These are phyloP conservation scores for Diospyros lotus DNA, from an alignment of 148 eudicot genomes.

Conservation along the genomic window DNA sequence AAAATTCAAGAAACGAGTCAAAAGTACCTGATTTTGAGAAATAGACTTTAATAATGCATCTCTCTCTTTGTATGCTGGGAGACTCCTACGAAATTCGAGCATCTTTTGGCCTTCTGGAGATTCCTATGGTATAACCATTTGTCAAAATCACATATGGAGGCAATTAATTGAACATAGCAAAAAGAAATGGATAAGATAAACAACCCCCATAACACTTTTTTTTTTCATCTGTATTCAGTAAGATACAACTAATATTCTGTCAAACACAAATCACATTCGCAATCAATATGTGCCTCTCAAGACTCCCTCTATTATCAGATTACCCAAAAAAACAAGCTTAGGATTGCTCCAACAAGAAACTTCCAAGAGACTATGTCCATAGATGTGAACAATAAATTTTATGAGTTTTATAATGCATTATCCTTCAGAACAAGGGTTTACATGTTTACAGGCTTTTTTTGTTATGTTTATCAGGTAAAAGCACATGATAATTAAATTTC, in stretches of 20 bases:
- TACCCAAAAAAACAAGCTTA: not conserved
- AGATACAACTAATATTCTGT: not conserved
- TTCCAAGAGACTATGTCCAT: not conserved
- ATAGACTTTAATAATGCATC: slow-evolving; percentile 59
- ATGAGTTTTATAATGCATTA: not conserved
- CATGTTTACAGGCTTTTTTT: too few relatives aligned
- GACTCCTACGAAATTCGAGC: slow-evolving; percentile 76
- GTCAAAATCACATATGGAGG: slow-evolving; percentile 16
- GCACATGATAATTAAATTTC: not conserved
- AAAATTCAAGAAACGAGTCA: not conserved
- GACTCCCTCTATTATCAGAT: not conserved
- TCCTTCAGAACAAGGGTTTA: too few relatives aligned
- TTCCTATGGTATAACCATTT: slow-evolving; percentile 35
- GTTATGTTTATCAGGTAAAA: not conserved
- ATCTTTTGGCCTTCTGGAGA: slow-evolving; percentile 93
- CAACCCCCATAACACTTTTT: not conserved
- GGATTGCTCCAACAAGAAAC: not conserved
- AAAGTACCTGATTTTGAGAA: slow-evolving; percentile 72
- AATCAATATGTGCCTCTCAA: not conserved
- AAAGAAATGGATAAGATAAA: too few relatives aligned
- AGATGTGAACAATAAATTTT: not conserved
- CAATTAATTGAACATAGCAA: too few relatives aligned
- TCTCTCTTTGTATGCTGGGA: slow-evolving; percentile 84
- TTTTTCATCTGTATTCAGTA: not conserved
- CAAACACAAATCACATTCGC: not conserved